Conservation (phyloP, 129 eudicot genomes). For the Lonicera japonica region DNA sequence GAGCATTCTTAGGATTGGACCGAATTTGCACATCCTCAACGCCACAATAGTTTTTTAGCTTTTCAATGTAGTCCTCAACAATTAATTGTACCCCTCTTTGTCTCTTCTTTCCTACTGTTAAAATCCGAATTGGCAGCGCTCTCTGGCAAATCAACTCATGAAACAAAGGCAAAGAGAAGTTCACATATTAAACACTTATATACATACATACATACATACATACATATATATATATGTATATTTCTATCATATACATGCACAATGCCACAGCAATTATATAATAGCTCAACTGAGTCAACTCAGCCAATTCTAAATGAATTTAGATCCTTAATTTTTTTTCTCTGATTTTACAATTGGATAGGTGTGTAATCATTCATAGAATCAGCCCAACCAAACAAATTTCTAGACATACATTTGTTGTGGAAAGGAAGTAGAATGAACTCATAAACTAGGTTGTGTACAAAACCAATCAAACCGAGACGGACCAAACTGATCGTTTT, state of each 20-base stretch:
- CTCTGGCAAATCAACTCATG: constrained; percentile 20
- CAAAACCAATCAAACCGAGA: too few species aligned
- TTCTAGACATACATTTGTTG: not conserved
- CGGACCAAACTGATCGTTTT: too few species aligned
- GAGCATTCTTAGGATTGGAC: constrained; percentile 81
- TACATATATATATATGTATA: too few species aligned
- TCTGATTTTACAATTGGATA: not conserved
- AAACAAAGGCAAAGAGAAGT: not conserved
- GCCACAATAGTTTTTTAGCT: constrained; percentile 61
- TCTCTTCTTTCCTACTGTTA: constrained; percentile 77
- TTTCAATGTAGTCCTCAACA: constrained; percentile 66
- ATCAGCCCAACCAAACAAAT: not conserved
- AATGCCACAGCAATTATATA: not conserved
- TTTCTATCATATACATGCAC: not conserved
- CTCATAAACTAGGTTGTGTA: too few species aligned
- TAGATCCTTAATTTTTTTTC: too few species aligned
- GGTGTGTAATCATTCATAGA: not conserved
- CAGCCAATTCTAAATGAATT: too few species aligned
- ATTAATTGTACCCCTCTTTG: constrained; percentile 61
- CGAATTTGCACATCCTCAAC: constrained; percentile 53
- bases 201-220: not conserved
- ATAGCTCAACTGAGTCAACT: too few species aligned
- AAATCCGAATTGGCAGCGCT: constrained; percentile 63
- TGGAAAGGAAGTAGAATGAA: not conserved
- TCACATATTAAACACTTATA: not conserved